Evolutionary conservation across 2,329 filamentous ascomycete genomes (phyloP).

Genomic region (Trichoderma koningiopsis): DNA sequence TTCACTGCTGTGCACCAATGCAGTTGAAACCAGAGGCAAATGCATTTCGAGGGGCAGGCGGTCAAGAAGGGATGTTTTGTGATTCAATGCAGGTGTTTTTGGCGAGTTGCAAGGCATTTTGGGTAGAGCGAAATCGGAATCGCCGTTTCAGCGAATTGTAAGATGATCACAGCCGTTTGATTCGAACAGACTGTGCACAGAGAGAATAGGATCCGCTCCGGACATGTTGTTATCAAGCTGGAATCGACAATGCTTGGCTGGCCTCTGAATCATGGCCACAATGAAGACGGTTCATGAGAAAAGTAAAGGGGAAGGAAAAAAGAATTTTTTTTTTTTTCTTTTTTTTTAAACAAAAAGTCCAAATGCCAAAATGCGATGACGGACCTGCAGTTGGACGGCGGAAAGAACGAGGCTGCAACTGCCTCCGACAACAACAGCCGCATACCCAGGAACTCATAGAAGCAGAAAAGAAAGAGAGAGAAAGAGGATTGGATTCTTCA

Average conservation of each 20-base stretch:
- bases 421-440: neutral
- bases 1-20: conserved; percentile 17
- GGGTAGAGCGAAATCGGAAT: neutral
- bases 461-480: neutral
- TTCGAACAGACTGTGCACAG: neutral
- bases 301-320: too few species aligned
- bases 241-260: neutral
- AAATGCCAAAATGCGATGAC: neutral
- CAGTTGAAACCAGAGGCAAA: neutral
- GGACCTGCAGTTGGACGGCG: neutral
- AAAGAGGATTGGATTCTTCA: neutral
- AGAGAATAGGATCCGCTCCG: neutral
- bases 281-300: neutral
- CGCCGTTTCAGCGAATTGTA: neutral
- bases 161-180: neutral
- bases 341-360: too few species aligned
- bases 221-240: neutral
- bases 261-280: neutral
- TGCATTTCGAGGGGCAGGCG: neutral
- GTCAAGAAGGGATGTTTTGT: conserved; percentile 16
- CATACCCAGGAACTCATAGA: neutral
- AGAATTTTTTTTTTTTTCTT: too few species aligned
- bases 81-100: conserved; percentile 20
- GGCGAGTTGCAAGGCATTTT: neutral
- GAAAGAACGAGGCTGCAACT: neutral